These are phyloP conservation scores for Russula abietina DNA, from an alignment of 768 basidiomycete genomes.

Conservation along the genomic window DNA sequence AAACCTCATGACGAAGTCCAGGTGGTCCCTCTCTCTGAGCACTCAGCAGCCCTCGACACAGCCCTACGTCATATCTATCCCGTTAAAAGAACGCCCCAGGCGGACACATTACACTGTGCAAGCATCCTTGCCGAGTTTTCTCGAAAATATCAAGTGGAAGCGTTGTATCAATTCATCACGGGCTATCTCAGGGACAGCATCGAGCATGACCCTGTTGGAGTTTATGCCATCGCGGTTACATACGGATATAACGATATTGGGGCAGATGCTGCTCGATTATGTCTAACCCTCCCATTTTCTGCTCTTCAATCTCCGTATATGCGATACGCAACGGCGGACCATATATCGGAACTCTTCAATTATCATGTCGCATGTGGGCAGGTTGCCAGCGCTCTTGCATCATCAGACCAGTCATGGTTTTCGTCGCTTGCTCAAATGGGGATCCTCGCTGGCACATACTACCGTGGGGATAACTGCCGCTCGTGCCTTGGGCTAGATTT, in stretches of 20 bases:
- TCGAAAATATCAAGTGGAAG: slow-evolving; percentile 17
- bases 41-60: slow-evolving; percentile 8
- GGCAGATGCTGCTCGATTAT: background rate
- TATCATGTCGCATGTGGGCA: slow-evolving; percentile 9
- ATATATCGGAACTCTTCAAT: background rate
- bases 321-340: background rate
- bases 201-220: slow-evolving; percentile 18
- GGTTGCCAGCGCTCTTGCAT: background rate
- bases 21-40: slow-evolving; percentile 6
- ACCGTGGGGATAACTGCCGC: background rate
- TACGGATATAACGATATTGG: slow-evolving; percentile 1
- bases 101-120: background rate
- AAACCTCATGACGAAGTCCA: background rate
- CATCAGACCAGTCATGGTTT: background rate
- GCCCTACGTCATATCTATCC: slow-evolving; percentile 20
- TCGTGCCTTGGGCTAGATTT: background rate
- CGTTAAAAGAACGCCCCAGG: background rate
- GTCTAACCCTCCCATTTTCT: slow-evolving; percentile 1
- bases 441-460: too few relatives aligned
- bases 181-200: background rate
- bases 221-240: slow-evolving; percentile 9
- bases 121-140: slow-evolving; percentile 12
- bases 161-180: background rate
- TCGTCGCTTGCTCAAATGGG: background rate
- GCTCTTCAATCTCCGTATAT: background rate